Percentiles rank a stretch among this genome's conserved stretches.
phyloP scores from a whole-genome alignment of 768 basidiomycete species.

The Lactifluus piperatus region DNA sequence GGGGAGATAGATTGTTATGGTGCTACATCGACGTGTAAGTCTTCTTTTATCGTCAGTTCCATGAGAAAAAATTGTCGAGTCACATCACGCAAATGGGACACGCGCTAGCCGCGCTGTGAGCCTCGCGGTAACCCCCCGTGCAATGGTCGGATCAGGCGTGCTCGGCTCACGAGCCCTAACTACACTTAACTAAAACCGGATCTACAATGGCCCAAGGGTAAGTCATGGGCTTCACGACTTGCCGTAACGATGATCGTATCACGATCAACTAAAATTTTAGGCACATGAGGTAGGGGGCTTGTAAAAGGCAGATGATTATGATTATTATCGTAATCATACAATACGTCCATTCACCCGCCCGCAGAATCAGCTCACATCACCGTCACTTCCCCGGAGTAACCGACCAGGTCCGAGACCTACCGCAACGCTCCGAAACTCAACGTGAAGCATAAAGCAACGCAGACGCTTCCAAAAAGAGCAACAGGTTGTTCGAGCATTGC shows the following conservation, averaged over 20 bases:
- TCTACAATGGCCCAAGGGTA: background rate
- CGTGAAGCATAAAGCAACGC: constrained; percentile 5
- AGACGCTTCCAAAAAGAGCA: constrained; percentile 10
- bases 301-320: background rate
- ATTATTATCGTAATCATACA: constrained; percentile 8
- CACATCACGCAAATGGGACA: constrained; percentile 1
- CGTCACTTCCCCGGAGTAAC: background rate
- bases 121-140: constrained; percentile 2
- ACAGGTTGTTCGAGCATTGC: background rate
- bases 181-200: background rate
- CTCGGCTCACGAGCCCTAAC: constrained; percentile 10
- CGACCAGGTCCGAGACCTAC: background rate
- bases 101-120: constrained; percentile 8
- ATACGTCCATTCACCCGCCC: background rate
- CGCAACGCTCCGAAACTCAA: constrained; percentile 5
- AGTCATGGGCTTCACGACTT: background rate
- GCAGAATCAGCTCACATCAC: background rate
- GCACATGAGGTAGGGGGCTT: background rate
- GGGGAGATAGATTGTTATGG: background rate
- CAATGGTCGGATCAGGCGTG: constrained; percentile 12
- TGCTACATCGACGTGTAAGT: background rate
- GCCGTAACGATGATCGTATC: background rate
- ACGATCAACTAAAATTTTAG: background rate
- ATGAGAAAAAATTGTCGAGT: background rate
- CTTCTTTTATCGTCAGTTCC: constrained; percentile 2